Evolutionary conservation across 345 rosid genomes (phyloP).

Genomic region (Euphorbia pulcherrima): DNA sequence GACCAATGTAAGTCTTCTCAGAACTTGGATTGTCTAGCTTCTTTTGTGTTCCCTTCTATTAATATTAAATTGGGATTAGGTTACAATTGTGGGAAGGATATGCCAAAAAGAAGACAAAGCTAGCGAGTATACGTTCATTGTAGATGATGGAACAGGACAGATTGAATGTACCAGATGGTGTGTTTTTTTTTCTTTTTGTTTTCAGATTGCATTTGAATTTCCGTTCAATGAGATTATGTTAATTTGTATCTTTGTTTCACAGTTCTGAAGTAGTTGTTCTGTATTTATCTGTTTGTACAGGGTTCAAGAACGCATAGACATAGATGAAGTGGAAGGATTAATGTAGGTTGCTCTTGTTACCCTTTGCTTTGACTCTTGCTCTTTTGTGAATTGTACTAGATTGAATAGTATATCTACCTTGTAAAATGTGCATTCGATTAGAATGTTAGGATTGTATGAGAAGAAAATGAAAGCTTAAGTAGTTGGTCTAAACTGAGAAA

Average conservation of each 20-base stretch:
- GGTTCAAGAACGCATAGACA: constrained; percentile 74
- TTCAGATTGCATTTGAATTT: too few species aligned
- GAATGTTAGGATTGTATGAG: not conserved
- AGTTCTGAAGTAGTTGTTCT: constrained; percentile 11
- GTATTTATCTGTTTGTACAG: constrained; percentile 37
- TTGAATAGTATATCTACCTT: not conserved
- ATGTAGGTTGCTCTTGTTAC: constrained; percentile 37
- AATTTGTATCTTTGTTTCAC: too few species aligned
- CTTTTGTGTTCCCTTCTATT: not conserved
- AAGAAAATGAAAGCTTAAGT: not conserved
- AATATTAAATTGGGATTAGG: constrained; percentile 5
- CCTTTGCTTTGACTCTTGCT: not conserved
- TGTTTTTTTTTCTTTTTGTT: not conserved
- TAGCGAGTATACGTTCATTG: constrained; percentile 56
- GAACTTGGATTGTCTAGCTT: too few species aligned
- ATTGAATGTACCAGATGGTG: constrained; percentile 84
- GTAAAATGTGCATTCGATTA: not conserved
- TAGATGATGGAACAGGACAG: constrained; percentile 84
- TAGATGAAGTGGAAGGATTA: constrained; percentile 69
- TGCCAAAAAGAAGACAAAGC: constrained; percentile 67
- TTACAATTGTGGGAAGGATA: constrained; percentile 56
- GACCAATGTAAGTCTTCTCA: constrained; percentile 14
- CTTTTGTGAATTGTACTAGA: constrained; percentile 7
- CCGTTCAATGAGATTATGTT: too few species aligned
- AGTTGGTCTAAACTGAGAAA: not conserved